Base-by-base conservation (phyloP, 2,329 filamentous ascomycete genomes). In the Stromatinia cepivora region DNA sequence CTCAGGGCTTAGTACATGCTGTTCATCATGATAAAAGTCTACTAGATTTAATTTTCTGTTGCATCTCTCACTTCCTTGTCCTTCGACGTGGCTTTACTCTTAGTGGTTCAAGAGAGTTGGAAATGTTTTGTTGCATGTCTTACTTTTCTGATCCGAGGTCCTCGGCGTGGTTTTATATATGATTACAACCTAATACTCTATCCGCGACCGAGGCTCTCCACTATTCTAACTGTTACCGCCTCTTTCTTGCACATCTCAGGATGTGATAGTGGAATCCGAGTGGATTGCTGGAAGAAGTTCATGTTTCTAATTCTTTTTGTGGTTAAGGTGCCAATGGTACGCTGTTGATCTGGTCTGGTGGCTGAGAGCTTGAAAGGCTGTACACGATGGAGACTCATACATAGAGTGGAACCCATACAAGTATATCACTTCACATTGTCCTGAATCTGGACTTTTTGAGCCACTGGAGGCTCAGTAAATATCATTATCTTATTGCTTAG, bases 51-150 rank as follows among this genome's bases (percentile, higher is more conserved):
- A 54, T 34, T 42, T 54, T 42, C 48, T 54, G 34, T 50, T 59
- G 53, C 53, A 59, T 59, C 42, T 59, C 39, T 25, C 42, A 48
- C 28, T 67, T 31, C 53, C 65, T 67, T 36, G 53, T 67, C 42
- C 36, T 50, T 63, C 31, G 15, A 50, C 59, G 59, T 62, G 59
- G 59, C 59, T 25, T 50, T 2, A 25, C 45, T 62, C 36, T 50
- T 25, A 36, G 20, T 50, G 59, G 45, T 25, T 36, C n/a, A 9
- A 17, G 31, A 36, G 13, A 11, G 13, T 62, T 50, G 4, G 20
- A 25, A 39, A 50, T 13, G 11, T 34, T 50, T 36, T 50, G 59
- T 50, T 63, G 59, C 59, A 63, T 36, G 22, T 63, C 59, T 20
- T 34, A 56, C 36, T 50, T 50, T 48, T n/a, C 20, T 59, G 22